A percentile compares a stretch with the other conserved stretches of the same genome.
Evolutionary conservation across 495 filamentous ascomycete species (phyloP).

Genomic region (Hypoxylon lienhwacheense): DNA sequence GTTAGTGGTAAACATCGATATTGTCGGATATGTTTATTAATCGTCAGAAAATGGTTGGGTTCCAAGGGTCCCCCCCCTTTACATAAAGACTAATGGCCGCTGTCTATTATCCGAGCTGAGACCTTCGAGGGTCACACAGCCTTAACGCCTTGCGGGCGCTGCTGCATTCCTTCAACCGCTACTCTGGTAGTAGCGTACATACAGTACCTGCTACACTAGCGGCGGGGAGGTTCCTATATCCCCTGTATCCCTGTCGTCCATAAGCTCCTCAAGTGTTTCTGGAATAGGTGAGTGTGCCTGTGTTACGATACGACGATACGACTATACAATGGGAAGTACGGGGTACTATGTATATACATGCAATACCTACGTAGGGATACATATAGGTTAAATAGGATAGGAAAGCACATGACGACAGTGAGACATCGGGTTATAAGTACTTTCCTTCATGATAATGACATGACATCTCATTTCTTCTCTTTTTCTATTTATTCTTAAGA

Average conservation of each 20-base stretch:
- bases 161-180: constrained; percentile 15
- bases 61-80: too few relatives aligned
- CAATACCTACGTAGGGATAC: too few relatives aligned
- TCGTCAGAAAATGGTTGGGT: constrained; percentile 5
- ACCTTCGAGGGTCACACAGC: constrained; percentile 11
- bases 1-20: constrained; percentile 5
- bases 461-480: too few relatives aligned
- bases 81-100: too few relatives aligned
- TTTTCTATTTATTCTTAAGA: not conserved
- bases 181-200: constrained; percentile 1
- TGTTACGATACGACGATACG: too few relatives aligned
- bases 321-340: too few relatives aligned
- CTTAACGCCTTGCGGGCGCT: constrained; percentile 13
- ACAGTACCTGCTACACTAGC: constrained; percentile 3
- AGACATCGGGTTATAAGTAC: constrained; percentile 8
- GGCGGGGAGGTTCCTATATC: constrained; percentile 8
- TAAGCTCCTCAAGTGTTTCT: too few relatives aligned
- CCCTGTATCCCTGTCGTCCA: too few relatives aligned
- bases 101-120: constrained; percentile 9
- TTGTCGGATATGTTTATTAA: constrained; percentile 11
- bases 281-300: too few relatives aligned
- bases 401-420: constrained; percentile 30
- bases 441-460: constrained; percentile 6
- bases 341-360: too few relatives aligned
- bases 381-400: constrained; percentile 10